A percentile compares a stretch with the other conserved stretches of the same genome.
These are phyloP conservation scores for Talaromyces wortmannii DNA, from an alignment of 495 filamentous ascomycete genomes.

Conservation along the genomic window DNA sequence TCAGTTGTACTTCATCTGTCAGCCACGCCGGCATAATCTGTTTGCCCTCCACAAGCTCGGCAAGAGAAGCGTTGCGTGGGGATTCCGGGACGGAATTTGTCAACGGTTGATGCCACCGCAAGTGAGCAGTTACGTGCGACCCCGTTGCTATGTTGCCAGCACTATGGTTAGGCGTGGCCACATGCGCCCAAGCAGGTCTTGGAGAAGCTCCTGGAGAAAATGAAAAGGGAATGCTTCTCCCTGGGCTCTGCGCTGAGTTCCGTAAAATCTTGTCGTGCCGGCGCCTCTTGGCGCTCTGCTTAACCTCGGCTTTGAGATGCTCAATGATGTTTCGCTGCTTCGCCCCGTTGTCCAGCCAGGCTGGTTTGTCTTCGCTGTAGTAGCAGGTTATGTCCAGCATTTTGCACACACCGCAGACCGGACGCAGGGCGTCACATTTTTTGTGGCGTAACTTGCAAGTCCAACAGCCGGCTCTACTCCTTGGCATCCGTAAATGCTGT, in stretches of 20 bases:
- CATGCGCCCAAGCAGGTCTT: background rate
- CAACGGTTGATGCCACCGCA: background rate
- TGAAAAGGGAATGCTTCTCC: background rate
- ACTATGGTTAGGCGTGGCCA: background rate
- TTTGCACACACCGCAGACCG: background rate
- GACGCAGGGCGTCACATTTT: background rate
- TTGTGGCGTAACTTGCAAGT: background rate
- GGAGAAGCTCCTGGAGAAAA: background rate
- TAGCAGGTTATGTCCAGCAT: background rate
- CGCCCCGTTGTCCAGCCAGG: background rate
- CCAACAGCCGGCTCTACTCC: too few species aligned
- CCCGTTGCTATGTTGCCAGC: background rate
- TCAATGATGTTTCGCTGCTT: background rate
- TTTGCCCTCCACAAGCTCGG: background rate
- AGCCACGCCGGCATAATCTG: too few species aligned
- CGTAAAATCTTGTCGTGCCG: background rate
- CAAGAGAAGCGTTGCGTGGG: background rate
- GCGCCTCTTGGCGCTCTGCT: background rate
- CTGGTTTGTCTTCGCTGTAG: background rate
- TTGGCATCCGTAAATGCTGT: too few species aligned
- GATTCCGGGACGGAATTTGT: background rate
- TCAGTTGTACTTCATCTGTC: constrained; percentile 1
- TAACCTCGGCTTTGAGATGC: background rate
- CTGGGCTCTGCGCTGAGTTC: background rate
- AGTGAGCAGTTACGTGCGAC: too few species aligned